Conservation (phyloP, 2,329 filamentous ascomycete species). For the Alternaria viburni region DNA sequence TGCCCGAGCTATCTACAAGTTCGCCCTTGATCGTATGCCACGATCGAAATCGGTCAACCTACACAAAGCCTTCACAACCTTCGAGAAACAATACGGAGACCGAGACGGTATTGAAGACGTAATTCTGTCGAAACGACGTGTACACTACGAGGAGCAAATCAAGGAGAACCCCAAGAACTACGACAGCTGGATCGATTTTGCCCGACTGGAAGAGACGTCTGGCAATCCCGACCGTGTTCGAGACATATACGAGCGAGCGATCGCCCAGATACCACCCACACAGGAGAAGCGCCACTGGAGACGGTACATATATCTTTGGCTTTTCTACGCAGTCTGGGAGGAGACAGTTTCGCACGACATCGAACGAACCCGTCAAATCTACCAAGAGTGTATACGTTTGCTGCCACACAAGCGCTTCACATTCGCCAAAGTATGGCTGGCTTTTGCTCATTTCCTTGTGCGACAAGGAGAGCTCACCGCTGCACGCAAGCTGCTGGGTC, state of each 20-base stretch:
- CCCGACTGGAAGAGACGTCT: constrained; percentile 83
- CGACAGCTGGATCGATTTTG: constrained; percentile 96
- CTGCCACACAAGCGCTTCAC: constrained; percentile 97
- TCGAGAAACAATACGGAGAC: constrained; percentile 98
- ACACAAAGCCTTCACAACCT: constrained; percentile 94
- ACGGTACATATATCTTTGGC: constrained; percentile 95
- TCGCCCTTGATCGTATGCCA: constrained; percentile 88
- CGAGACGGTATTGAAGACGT: constrained; percentile 93
- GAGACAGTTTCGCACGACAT: constrained; percentile 83
- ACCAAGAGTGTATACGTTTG: constrained; percentile 83
- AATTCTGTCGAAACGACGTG: constrained; percentile 88
- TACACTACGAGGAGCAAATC: constrained; percentile 92
- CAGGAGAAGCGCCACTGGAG: constrained; percentile 98
- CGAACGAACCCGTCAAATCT: constrained; percentile 84
- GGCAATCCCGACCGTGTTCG: constrained; percentile 83
- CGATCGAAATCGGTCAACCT: constrained; percentile 83
- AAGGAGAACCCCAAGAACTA: constrained; percentile 97
- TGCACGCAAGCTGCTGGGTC: constrained; percentile 87
- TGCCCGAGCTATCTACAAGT: constrained; percentile 94
- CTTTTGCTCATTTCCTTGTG: constrained; percentile 92
- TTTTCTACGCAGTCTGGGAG: constrained; percentile 96
- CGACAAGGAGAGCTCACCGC: constrained; percentile 80
- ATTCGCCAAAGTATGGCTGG: constrained; percentile 94
- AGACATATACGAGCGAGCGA: constrained; percentile 93
- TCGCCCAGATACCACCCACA: constrained; percentile 92